Percentiles rank a stretch among this genome's conserved stretches.
Evolutionary conservation across 2,329 filamentous ascomycete species (phyloP).

Genomic region (Colletotrichum plurivorum): DNA sequence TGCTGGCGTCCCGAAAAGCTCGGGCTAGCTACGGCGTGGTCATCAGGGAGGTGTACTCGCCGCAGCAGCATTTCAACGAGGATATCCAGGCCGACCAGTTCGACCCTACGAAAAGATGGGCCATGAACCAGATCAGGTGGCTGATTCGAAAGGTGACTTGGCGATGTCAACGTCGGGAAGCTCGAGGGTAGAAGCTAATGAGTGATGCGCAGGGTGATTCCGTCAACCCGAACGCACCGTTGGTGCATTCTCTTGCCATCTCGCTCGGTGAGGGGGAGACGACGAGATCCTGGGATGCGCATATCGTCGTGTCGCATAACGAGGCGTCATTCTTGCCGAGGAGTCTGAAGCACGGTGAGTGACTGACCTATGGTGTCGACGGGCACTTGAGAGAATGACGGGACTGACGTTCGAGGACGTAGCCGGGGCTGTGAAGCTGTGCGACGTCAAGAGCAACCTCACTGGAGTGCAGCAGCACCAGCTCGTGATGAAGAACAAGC

Average conservation of each 20-base stretch:
- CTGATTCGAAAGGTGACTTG: slow-evolving; percentile 53
- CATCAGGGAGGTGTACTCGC: slow-evolving; percentile 54
- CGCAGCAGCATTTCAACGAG: slow-evolving; percentile 52
- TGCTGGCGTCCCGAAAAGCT: slow-evolving; percentile 59
- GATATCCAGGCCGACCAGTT: slow-evolving; percentile 52
- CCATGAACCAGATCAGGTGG: slow-evolving; percentile 59
- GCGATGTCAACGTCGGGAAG: no score
- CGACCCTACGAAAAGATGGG: slow-evolving; percentile 53
- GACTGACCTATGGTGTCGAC: not conserved
- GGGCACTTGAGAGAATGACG: not conserved
- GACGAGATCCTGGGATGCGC: slow-evolving; percentile 53
- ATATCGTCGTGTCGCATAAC: slow-evolving; percentile 57
- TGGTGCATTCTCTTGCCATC: slow-evolving; percentile 53
- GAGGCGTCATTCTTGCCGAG: slow-evolving; percentile 53
- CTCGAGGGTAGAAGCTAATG: not conserved
- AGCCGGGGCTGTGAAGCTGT: slow-evolving; percentile 56
- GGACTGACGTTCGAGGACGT: not conserved
- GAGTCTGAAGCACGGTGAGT: slow-evolving; percentile 54
- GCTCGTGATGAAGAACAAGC: slow-evolving; percentile 54
- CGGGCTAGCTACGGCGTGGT: slow-evolving; percentile 60
- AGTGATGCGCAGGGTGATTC: slow-evolving; percentile 48
- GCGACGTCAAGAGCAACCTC: slow-evolving; percentile 57
- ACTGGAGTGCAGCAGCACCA: slow-evolving; percentile 55
- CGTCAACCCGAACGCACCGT: slow-evolving; percentile 51
- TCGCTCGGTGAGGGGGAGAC: slow-evolving; percentile 50